Percentiles rank a stretch among this genome's conserved stretches.
Evolutionary conservation across 768 basidiomycete genomes (phyloP).

Genomic region (Russula ochroleuca): DNA sequence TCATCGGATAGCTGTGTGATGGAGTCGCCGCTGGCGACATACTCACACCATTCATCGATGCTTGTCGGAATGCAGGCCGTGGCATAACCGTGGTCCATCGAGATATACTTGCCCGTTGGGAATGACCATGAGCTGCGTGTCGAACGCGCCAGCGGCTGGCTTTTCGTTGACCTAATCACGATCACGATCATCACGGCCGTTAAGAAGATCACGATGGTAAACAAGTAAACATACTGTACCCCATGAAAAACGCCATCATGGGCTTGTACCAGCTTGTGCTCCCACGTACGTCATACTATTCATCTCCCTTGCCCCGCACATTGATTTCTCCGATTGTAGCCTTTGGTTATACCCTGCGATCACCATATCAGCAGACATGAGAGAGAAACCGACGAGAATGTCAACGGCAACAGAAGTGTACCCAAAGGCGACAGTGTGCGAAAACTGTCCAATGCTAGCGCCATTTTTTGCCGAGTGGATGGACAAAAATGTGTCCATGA

Average conservation of each 20-base stretch:
- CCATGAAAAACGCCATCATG: not conserved
- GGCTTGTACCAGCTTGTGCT: not conserved
- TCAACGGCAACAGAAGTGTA: too few relatives aligned
- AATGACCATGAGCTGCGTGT: not conserved
- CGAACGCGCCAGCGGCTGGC: not conserved
- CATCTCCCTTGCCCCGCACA: not conserved
- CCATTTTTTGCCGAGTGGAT: too few relatives aligned
- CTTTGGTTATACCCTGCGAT: too few relatives aligned
- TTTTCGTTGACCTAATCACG: not conserved
- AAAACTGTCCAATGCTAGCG: too few relatives aligned
- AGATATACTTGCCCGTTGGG: not conserved
- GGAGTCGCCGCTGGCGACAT: not conserved
- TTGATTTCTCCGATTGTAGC: too few relatives aligned
- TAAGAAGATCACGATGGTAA: not conserved
- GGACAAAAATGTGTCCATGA: too few relatives aligned
- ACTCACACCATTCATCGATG: not conserved
- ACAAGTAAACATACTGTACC: too few relatives aligned
- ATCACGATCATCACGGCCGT: too few relatives aligned
- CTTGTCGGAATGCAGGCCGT: not conserved
- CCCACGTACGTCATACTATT: too few relatives aligned
- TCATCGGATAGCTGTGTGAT: not conserved
- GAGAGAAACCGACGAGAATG: too few relatives aligned
- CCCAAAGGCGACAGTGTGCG: too few relatives aligned
- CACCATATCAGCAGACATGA: too few relatives aligned
- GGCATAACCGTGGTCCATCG: not conserved